Conservation (phyloP, 257 asterid species). For the Ilex asprella region DNA sequence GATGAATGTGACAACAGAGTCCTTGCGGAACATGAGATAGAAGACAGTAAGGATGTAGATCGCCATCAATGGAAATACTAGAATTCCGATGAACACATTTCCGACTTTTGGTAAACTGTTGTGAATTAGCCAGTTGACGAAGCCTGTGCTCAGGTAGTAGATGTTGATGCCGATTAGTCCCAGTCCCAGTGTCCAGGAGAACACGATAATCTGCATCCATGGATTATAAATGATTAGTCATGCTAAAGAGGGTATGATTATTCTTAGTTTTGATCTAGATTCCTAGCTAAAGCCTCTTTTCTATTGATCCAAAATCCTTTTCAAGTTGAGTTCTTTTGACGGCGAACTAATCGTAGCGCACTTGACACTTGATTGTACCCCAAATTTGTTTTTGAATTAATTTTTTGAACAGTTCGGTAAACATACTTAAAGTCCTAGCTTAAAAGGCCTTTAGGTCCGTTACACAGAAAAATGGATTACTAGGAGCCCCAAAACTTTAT, state of each 20-base stretch:
- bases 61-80: constrained; percentile 76
- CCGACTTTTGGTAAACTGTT: constrained; percentile 62
- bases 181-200: constrained; percentile 76
- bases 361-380: too few species aligned
- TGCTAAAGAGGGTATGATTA: not conserved
- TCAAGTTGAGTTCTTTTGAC: too few species aligned
- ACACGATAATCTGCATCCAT: constrained; percentile 46
- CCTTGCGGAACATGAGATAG: constrained; percentile 81
- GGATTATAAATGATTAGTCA: not conserved
- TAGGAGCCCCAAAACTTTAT: too few species aligned
- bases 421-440: too few species aligned
- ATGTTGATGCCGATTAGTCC: constrained; percentile 85
- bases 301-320: too few species aligned
- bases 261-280: too few species aligned
- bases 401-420: too few species aligned
- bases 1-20: constrained; percentile 46
- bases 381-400: too few species aligned
- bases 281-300: not conserved
- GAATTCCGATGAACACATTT: constrained; percentile 58
- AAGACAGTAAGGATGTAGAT: constrained; percentile 49
- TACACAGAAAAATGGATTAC: too few species aligned
- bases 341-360: too few species aligned
- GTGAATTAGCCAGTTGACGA: constrained; percentile 59
- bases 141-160: constrained; percentile 62
- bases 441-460: too few species aligned